These are phyloP conservation scores for Nemania abortiva DNA, from an alignment of 2,329 filamentous ascomycete species.

Conservation along the genomic window DNA sequence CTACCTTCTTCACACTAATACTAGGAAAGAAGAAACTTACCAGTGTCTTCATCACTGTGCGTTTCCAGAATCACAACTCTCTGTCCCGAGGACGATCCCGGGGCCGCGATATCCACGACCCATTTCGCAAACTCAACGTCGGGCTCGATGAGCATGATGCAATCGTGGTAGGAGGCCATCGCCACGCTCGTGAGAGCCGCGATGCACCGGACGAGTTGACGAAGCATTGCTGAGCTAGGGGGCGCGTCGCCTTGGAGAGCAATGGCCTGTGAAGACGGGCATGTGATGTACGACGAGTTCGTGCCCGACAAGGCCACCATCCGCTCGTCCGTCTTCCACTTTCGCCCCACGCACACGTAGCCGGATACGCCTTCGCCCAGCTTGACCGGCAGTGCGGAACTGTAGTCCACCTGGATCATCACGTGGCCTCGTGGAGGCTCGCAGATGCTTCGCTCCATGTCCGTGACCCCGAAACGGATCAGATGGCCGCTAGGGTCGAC, in stretches of 20 bases:
- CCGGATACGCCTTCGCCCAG: slow-evolving; percentile 30
- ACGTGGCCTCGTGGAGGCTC: slow-evolving; percentile 18
- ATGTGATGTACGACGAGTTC: slow-evolving; percentile 54
- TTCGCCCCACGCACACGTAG: slow-evolving; percentile 53
- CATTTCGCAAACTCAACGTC: slow-evolving; percentile 50
- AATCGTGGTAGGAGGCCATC: slow-evolving; percentile 17
- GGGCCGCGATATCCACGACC: slow-evolving; percentile 41
- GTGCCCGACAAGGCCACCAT: slow-evolving; percentile 49
- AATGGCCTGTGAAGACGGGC: slow-evolving; percentile 39
- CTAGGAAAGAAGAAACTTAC: slow-evolving; percentile 15
- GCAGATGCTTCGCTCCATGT: not conserved
- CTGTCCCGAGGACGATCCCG: not conserved
- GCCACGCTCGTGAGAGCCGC: slow-evolving; percentile 39
- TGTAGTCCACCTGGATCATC: slow-evolving; percentile 54
- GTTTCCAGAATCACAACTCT: slow-evolving; percentile 29
- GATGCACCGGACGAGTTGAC: slow-evolving; percentile 43
- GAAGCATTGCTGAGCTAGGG: slow-evolving; percentile 43
- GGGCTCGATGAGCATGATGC: slow-evolving; percentile 52
- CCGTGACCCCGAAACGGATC: slow-evolving; percentile 44
- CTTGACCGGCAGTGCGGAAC: slow-evolving; percentile 51
- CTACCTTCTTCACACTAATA: not conserved
- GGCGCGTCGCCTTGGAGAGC: slow-evolving; percentile 30
- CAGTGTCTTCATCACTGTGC: slow-evolving; percentile 1
- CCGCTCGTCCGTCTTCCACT: slow-evolving; percentile 42
- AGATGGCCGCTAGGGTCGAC: slow-evolving; percentile 31